Base-by-base conservation (phyloP, 129 eudicot genomes). In the Pittosporum tobira region DNA sequence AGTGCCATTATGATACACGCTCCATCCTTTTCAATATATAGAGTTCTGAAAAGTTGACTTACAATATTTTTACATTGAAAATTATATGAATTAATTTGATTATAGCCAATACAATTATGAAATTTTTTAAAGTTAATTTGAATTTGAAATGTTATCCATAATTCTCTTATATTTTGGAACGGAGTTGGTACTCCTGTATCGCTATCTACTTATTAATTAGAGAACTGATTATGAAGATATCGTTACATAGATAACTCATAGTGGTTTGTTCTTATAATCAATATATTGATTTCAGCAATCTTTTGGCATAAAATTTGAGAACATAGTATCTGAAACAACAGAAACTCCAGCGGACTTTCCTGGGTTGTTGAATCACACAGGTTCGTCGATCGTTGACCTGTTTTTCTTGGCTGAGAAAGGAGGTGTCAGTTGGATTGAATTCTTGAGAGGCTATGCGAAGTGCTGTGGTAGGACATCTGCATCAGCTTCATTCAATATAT, bases 361-460 rank as follows among this genome's bases (percentile, higher is more conserved):
- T 3, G 38, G 57, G 37, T 68, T 83, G 65, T 71, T 86, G 48
- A 68, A 59, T 29, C 77, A 85, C 58, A 31, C 85, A 15, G 87
- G 80, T 53, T 48, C 72, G 28, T 58, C 94, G 28, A 76, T 90
- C 29, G 69, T 73, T 16, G 95, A 90, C 31, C 64, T 69, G 21
- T 83, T 77, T 46, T 90, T 90, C 62, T 14, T 69, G 68, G 50
- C 82, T 18, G 86, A 76, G 46, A 73, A 85, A 57, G 79, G 71
- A 14, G 94, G 90, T 49, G 65, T 86, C 22, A 76, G 59, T 59
- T 86, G 94, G 98, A 63, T 81, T 43, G 76, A 88, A 25, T 86
- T 83, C 77, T 66, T 91, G 71, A 80, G 66, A 59, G 94, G 94
- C 23, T 86, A 80, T 61, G 68, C 75, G 3, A 78, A 76, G 62